Conservation (phyloP, 768 basidiomycete species). For the Dentipellis sp. region DNA sequence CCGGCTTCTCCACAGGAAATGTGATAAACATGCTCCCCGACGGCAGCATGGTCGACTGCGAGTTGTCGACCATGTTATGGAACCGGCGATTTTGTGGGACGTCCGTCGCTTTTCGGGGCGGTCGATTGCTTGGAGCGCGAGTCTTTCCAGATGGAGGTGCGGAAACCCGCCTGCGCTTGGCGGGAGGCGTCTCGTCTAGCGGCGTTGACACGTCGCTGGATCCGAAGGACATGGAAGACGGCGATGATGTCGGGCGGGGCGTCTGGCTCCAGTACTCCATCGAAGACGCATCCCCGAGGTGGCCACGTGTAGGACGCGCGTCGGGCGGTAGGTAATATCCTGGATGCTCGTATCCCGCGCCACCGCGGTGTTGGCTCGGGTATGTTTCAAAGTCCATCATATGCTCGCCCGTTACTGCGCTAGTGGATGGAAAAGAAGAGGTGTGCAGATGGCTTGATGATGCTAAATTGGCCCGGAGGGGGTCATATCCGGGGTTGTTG, state of each 20-base stretch:
- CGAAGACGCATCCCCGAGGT: neutral
- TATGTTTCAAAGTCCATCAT: neutral
- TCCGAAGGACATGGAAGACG: neutral
- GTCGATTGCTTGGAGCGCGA: neutral
- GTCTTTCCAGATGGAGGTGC: neutral
- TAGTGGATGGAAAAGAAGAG: too few relatives aligned
- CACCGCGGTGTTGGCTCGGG: neutral
- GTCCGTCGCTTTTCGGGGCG: neutral
- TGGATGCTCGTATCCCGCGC: neutral
- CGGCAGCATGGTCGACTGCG: slow-evolving; percentile 12
- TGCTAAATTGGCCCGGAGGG: too few relatives aligned
- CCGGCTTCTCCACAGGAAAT: slow-evolving; percentile 11
- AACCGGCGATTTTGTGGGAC: slow-evolving; percentile 5
- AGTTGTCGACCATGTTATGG: slow-evolving; percentile 12
- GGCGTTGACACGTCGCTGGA: neutral
- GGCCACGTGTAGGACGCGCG: too few relatives aligned
- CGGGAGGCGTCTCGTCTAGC: neutral
- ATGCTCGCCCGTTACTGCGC: neutral
- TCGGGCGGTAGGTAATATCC: neutral
- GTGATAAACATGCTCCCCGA: slow-evolving; percentile 15
- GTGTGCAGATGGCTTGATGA: too few relatives aligned
- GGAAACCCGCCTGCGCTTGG: neutral
- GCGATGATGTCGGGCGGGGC: neutral
- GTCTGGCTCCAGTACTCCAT: neutral
- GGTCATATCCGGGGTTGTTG: too few relatives aligned